These are phyloP conservation scores for Elsinoe perseae DNA, from an alignment of 2,329 filamentous ascomycete species.

Conservation along the genomic window DNA sequence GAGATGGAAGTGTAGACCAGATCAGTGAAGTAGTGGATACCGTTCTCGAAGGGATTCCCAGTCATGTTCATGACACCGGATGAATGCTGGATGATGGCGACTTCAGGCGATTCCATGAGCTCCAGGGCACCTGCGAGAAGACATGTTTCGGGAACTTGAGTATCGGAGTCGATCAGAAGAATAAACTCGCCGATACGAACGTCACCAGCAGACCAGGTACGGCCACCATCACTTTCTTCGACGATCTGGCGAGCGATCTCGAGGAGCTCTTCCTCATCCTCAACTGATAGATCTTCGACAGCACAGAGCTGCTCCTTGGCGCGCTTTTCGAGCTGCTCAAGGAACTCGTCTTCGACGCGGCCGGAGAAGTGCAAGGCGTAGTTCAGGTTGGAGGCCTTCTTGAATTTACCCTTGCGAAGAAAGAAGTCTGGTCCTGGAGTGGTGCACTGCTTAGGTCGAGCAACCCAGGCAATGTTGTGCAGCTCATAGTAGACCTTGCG, in stretches of 20 bases:
- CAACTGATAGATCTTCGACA: conserved; percentile 14
- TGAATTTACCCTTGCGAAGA: conserved; percentile 43
- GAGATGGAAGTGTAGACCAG: conserved; percentile 69
- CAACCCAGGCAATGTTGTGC: conserved; percentile 43
- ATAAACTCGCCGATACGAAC: conserved; percentile 69
- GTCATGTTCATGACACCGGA: conserved; percentile 68
- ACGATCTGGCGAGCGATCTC: conserved; percentile 54
- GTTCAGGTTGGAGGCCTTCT: conserved; percentile 67
- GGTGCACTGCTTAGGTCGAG: conserved; percentile 43
- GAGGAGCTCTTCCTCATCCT: conserved; percentile 56
- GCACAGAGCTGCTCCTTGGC: conserved; percentile 14
- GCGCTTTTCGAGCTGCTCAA: conserved; percentile 55
- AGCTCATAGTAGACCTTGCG: conserved; percentile 43
- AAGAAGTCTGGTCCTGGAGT: conserved; percentile 41
- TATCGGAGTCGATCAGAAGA: conserved; percentile 63
- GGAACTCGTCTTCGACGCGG: conserved; percentile 61
- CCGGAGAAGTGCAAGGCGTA: conserved; percentile 56
- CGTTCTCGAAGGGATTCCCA: conserved; percentile 51
- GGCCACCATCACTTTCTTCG: conserved; percentile 51
- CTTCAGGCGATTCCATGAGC: conserved; percentile 66
- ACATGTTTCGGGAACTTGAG: conserved; percentile 63
- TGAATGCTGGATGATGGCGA: conserved; percentile 66
- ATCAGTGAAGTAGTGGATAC: conserved; percentile 44
- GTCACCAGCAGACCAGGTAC: conserved; percentile 67
- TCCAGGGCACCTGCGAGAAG: conserved; percentile 66